Evolutionary conservation across 345 rosid genomes (phyloP).

Genomic region (Citropsis articulata): DNA sequence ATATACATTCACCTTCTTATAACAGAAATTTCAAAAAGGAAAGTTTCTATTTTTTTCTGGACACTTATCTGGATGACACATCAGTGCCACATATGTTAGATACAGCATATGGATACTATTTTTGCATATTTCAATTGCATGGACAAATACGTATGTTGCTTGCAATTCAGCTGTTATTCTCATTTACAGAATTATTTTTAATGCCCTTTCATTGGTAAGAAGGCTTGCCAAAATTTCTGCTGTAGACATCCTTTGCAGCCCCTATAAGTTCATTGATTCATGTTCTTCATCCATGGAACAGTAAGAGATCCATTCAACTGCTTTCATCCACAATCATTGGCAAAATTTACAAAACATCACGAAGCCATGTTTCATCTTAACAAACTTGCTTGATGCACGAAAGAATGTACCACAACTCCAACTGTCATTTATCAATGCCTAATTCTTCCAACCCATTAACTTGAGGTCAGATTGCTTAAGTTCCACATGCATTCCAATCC

Average conservation of each 20-base stretch:
- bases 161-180: background rate
- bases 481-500: constrained; percentile 76
- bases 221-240: background rate
- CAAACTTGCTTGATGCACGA: background rate
- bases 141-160: background rate
- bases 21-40: no score
- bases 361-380: background rate
- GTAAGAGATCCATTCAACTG: background rate
- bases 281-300: background rate
- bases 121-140: background rate
- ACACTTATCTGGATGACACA: no score
- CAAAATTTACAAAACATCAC: background rate
- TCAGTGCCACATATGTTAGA: no score
- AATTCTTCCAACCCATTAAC: constrained; percentile 72
- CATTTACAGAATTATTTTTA: background rate
- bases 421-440: background rate
- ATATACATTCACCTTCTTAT: no score
- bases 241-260: no score
- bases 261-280: background rate
- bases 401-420: background rate
- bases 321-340: background rate
- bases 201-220: background rate
- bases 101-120: background rate
- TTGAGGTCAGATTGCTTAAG: constrained; percentile 63
- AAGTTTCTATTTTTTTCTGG: no score